These are phyloP conservation scores for Chrysoporthe cubensis DNA, from an alignment of 2,329 filamentous ascomycete genomes.

Conservation along the genomic window DNA sequence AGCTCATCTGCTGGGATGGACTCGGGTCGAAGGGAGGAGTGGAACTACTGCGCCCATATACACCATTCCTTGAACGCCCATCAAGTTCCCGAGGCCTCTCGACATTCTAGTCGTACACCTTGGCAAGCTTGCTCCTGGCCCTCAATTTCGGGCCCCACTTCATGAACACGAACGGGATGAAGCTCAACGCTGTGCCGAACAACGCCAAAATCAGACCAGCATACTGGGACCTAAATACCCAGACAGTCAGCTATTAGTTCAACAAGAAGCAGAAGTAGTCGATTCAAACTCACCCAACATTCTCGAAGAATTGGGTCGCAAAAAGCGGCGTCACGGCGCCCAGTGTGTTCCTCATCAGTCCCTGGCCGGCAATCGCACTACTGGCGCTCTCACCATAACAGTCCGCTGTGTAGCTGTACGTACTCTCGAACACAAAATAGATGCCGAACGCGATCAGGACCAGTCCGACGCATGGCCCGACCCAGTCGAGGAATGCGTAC, in stretches of 20 bases:
- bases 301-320: conserved; percentile 56
- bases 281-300: conserved; percentile 44
- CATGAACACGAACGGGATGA: conserved; percentile 48
- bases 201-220: conserved; percentile 53
- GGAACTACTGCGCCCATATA: neutral
- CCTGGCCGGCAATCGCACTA: conserved; percentile 51
- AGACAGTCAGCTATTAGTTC: conserved; percentile 3
- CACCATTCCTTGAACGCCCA: neutral
- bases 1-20: neutral
- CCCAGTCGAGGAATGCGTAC: conserved; percentile 52
- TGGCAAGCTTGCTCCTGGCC: conserved; percentile 44
- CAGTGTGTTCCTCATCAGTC: conserved; percentile 56
- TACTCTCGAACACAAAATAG: conserved; percentile 48
- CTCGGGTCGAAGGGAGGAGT: neutral
- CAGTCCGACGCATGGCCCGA: conserved; percentile 52
- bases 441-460: conserved; percentile 56
- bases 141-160: conserved; percentile 45
- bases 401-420: conserved; percentile 55
- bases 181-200: conserved; percentile 43
- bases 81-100: neutral
- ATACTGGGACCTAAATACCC: conserved; percentile 42
- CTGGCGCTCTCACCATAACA: conserved; percentile 50
- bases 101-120: neutral
- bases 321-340: conserved; percentile 57
- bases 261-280: neutral